A percentile compares a stretch with the other conserved stretches of the same genome.
Evolutionary conservation across 2,329 filamentous ascomycete genomes (phyloP).

Genomic region (Pezicula radicicola): DNA sequence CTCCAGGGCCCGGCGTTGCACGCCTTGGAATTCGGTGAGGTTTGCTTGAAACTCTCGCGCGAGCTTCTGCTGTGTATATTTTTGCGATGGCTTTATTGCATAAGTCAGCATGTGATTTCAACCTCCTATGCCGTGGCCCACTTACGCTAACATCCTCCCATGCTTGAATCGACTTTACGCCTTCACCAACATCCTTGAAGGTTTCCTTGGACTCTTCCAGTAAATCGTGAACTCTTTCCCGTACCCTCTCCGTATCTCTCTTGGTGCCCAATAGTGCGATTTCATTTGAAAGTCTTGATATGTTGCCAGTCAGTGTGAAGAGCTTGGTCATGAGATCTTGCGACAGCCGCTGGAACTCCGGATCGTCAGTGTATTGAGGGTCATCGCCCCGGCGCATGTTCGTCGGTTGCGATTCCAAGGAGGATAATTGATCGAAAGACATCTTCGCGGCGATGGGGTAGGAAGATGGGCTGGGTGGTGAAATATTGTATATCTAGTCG

Average conservation of each 20-base stretch:
- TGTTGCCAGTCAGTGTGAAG: conserved; percentile 85
- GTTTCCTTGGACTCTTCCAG: conserved; percentile 82
- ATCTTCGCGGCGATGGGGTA: conserved; percentile 43
- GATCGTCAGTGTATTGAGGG: conserved; percentile 81
- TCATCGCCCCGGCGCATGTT: conserved; percentile 66
- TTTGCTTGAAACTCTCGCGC: conserved; percentile 89
- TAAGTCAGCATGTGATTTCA: conserved; percentile 10
- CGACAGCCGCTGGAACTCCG: conserved; percentile 82
- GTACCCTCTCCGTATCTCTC: conserved; percentile 85
- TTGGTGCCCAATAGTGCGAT: conserved; percentile 83
- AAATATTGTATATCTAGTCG: background rate
- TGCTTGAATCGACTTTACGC: conserved; percentile 84
- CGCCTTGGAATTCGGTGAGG: conserved; percentile 83
- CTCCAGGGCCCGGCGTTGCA: conserved; percentile 88
- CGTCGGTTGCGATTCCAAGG: conserved; percentile 77
- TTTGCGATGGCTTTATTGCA: conserved; percentile 73
- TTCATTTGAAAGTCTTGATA: conserved; percentile 80
- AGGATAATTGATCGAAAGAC: conserved; percentile 88
- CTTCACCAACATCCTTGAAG: conserved; percentile 91
- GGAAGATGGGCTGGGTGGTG: background rate
- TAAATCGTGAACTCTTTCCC: conserved; percentile 84
- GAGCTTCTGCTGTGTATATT: conserved; percentile 93
- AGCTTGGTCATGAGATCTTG: conserved; percentile 83
- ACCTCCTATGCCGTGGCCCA: background rate
- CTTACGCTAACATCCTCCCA: conserved; percentile 81